Evolutionary conservation across 2,329 filamentous ascomycete genomes (phyloP), one percentile per base, ranked within the genome.

Genomic region (Neonectria ditissima): DNA sequence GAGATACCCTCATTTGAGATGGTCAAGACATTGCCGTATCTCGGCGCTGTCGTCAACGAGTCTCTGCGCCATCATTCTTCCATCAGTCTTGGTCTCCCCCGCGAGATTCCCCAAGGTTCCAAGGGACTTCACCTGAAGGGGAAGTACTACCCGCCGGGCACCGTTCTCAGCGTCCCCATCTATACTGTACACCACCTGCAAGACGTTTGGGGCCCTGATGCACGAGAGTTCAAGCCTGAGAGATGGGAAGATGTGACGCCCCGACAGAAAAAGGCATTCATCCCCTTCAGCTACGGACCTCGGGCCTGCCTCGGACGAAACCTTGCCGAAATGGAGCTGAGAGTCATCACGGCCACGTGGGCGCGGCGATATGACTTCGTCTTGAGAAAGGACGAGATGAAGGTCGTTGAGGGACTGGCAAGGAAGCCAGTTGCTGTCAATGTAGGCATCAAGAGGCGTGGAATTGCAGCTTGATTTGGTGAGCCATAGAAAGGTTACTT

Each of bases 281-380:
- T 92, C 43, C 91, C 91, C 0, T 96, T 96, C 74, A 92, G 89
- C 67, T 81, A 89, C 34, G 91, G 91, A 0, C 89, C 91, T 0
- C 79, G 91, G 6, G 84, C 89, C 0, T 93, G 91, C 62, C 91
- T 96, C 1, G 92, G 92, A 0, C 79, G 92, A 34, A 96, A 96
- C 65, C 90, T 97, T 5, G 93, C 93, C 0, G 92, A 96, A 83
- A 95, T 96, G 92, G 92, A 97, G 77, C 82, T 97, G 80, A 90
- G 91, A 74, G 83, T 94, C 45, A 95, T 96, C 65, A 87, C 89
- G 3, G 86, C 86, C 0, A 93, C 92, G 51, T 92, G 85, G 86
- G 83, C 79, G 20, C 78, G 80, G 58, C 76, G 84, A 71, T 88
- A 87, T 56, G 73, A 79, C 4, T 83, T 86, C 0, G 75, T 76